Conservation (phyloP, 2,329 filamentous ascomycete genomes). For the Venturia pyrina region DNA sequence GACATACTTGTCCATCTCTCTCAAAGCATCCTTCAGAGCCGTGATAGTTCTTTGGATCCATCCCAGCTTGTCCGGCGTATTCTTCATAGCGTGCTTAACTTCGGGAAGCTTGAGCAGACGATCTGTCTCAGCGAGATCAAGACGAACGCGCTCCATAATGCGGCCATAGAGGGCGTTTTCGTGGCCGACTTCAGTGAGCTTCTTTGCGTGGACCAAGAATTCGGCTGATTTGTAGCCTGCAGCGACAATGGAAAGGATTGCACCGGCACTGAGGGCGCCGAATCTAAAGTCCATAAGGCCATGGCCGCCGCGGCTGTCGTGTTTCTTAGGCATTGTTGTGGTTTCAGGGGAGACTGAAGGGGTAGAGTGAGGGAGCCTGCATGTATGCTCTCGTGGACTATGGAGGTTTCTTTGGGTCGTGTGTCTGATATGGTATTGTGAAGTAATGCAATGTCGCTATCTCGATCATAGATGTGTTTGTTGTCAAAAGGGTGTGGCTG, state of each 20-base stretch:
- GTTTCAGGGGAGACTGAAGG: not conserved
- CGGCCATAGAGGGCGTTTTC: constrained; percentile 29
- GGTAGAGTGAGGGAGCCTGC: not conserved
- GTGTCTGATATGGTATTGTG: not conserved
- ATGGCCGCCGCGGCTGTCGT: not conserved
- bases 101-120: constrained; percentile 27
- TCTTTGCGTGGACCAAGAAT: constrained; percentile 26
- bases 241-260: constrained; percentile 24
- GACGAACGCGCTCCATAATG: constrained; percentile 26
- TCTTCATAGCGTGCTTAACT: constrained; percentile 27
- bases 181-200: constrained; percentile 26
- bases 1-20: constrained; percentile 28
- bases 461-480: not conserved
- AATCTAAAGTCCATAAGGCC: constrained; percentile 11
- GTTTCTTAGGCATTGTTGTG: constrained; percentile 4
- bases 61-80: constrained; percentile 26
- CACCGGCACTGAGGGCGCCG: constrained; percentile 24
- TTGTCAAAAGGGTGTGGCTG: not conserved
- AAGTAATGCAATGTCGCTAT: not conserved
- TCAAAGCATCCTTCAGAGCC: constrained; percentile 26
- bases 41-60: constrained; percentile 29
- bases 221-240: constrained; percentile 29
- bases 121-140: constrained; percentile 28
- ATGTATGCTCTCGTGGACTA: not conserved
- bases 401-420: not conserved